phyloP scores from a whole-genome alignment of 2,329 filamentous ascomycete genomes.

The Paecilomyces fulvus region DNA sequence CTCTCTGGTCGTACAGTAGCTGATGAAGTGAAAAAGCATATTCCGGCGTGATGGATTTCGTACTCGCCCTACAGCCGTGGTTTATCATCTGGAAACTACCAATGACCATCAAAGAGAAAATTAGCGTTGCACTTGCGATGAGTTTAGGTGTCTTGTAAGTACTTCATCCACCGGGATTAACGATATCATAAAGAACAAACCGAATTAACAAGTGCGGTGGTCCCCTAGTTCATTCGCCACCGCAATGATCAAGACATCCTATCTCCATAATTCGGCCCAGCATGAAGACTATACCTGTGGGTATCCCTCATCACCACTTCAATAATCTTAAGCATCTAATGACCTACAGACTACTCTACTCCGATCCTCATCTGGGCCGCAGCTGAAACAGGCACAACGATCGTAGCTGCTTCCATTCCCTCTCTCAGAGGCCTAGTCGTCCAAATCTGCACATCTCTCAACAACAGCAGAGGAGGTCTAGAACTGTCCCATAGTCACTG shows the following conservation, averaged over 20 bases:
- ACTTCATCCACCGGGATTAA: not conserved
- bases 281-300: slow-evolving; percentile 17
- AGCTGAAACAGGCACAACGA: slow-evolving; percentile 20
- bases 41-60: slow-evolving; percentile 23
- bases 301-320: not conserved
- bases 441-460: slow-evolving; percentile 1
- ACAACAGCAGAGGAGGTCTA: not conserved
- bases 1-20: not conserved
- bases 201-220: not conserved
- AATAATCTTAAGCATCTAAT: not conserved
- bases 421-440: slow-evolving; percentile 19
- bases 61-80: slow-evolving; percentile 32
- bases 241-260: slow-evolving; percentile 15
- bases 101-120: slow-evolving; percentile 30
- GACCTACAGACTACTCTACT: slow-evolving; percentile 9
- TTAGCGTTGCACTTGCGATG: slow-evolving; percentile 29
- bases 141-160: slow-evolving; percentile 27
- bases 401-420: slow-evolving; percentile 21
- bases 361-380: slow-evolving; percentile 17
- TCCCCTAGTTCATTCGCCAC: slow-evolving; percentile 11
- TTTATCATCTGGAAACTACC: slow-evolving; percentile 25
- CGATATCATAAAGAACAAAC: not conserved
- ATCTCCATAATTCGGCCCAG: slow-evolving; percentile 10
- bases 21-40: slow-evolving; percentile 7
- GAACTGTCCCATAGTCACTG: not conserved